Base-by-base conservation (phyloP, 1,139 yeast genomes). In the Sugiyamaella castrensis region DNA sequence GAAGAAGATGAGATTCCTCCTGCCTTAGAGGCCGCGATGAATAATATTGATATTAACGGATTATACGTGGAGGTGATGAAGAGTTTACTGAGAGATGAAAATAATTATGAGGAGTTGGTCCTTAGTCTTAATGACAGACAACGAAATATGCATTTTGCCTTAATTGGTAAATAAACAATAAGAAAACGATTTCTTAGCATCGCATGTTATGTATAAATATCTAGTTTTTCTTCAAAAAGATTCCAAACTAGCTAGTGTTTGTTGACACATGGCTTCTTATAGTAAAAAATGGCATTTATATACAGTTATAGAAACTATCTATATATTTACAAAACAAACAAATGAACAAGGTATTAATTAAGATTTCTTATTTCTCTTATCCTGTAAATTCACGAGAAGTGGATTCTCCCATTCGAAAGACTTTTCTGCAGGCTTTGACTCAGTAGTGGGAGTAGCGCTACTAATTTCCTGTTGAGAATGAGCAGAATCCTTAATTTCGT, bases 331-430 rank as follows among this genome's bases (percentile, higher is more conserved):
- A 10, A 11, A 10, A 9, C 31, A 10, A 15, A 34, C 24, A 19
- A 19, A 19, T 19, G 24, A 5, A 19, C 24, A 19, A 5, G 24
- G 5, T 19, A 3, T 12, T 29, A 13, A n/a, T n/a, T n/a, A n/a
- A n/a, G n/a, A n/a, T n/a, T n/a, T n/a, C n/a, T 28, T 34, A 42
- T 32, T 47, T 43, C 27, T 43, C 47, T 47, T 43, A 27, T 42
- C 47, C 26, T 43, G 52, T 15, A 49, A 45, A 29, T 42, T 45
- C 12, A 43, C 49, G 16, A 49, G 41, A 37, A 49, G 41, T 19
- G 45, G 44, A 34, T 49, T 49, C 24, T 49, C 49, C 52, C 52
- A 49, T 34, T 49, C 52, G 29, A 49, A 49, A 10, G 52, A 35
- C 37, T 48, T 48, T 8, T 19, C 24, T 4, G 24, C 24, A 19